Evolutionary conservation across 2,329 filamentous ascomycete species (phyloP), one percentile per base, ranked within the genome.

Genomic region (Ceratocystis colombiana): DNA sequence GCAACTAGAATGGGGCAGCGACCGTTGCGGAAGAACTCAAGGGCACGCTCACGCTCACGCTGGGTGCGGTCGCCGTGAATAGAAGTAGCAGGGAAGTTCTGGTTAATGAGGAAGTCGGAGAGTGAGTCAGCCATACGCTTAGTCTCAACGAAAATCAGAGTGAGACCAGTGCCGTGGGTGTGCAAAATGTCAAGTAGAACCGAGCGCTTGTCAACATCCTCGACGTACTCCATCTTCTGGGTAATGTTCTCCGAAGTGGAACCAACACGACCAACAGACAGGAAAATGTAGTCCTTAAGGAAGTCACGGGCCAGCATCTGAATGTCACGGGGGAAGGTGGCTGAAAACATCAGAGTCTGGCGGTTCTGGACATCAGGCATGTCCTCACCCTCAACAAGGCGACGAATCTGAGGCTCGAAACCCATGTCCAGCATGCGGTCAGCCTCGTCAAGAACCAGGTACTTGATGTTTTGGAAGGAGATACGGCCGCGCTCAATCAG

Each of bases 371-470:
- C 89, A 64, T 78, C 77, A 67, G 94, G 94, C 94, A 99, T 99
- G 73, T 99, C 94, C 79, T 97, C 94, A 68, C 91, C 91, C 79
- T 97, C 93, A 59, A 99, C 94, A 73, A 99, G 97, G 73, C 93
- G 89, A 74, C 94, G 92, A 75, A 99, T 99, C 80, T 99, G 94
- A 73, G 94, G 94, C 82, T 99, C 94, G 83, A 99, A 99, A 94
- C 94, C 94, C 94, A 99, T 99, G 84, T 99, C 94, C 83, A 99
- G 84, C 94, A 99, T 99, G 77, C 94, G 94, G 82, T 99, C 94
- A 77, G 94, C 94, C 85, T 99, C 94, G 73, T 99, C 94, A 66
- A 99, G 89, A 72, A 99, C 90, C 69, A 99, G 85, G 76, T 99
- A 99, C 83, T 96, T 97, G 84, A 99, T 99, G 84, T 96, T 96